phyloP scores from a whole-genome alignment of 2,329 filamentous ascomycete species.

The Grosmannia huntii region DNA sequence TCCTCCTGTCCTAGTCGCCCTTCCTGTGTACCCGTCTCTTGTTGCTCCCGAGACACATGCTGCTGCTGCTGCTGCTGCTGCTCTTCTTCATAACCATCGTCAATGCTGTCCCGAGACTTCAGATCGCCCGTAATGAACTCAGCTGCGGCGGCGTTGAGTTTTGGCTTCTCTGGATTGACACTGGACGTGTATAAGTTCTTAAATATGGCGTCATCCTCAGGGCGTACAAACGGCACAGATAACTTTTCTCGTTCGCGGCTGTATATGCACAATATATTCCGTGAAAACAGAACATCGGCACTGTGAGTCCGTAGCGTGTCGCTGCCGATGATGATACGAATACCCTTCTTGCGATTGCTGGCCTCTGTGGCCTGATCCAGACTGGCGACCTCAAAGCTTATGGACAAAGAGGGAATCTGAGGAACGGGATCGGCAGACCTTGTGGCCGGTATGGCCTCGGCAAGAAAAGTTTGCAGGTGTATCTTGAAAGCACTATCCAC shows the following conservation, averaged over 20 bases:
- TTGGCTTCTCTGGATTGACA: conserved; percentile 39
- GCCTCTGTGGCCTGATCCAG: conserved; percentile 34
- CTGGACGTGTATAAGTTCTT: conserved; percentile 59
- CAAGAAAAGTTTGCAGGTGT: conserved; percentile 73
- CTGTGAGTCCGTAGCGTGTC: conserved; percentile 77
- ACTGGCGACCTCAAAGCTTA: conserved; percentile 64
- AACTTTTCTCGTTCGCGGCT: conserved; percentile 79
- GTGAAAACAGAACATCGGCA: conserved; percentile 83
- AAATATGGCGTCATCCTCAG: conserved; percentile 74
- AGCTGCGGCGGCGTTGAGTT: conserved; percentile 40
- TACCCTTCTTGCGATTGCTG: conserved; percentile 42
- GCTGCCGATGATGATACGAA: conserved; percentile 83
- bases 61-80: conserved; percentile 1
- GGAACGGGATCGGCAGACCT: conserved; percentile 59
- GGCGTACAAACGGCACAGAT: conserved; percentile 81
- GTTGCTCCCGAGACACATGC: neutral
- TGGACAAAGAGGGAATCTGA: conserved; percentile 69
- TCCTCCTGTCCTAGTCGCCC: neutral
- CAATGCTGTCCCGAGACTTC: conserved; percentile 12
- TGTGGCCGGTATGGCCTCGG: conserved; percentile 72
- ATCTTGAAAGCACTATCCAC: conserved; percentile 56
- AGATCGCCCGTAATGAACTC: conserved; percentile 26
- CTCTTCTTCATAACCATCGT: conserved; percentile 5
- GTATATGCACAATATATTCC: conserved; percentile 77
- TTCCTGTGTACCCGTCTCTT: neutral